A percentile compares a stretch with the other conserved stretches of the same genome.
phyloP scores from a whole-genome alignment of 2,329 filamentous ascomycete genomes.

The Monilinia laxa region DNA sequence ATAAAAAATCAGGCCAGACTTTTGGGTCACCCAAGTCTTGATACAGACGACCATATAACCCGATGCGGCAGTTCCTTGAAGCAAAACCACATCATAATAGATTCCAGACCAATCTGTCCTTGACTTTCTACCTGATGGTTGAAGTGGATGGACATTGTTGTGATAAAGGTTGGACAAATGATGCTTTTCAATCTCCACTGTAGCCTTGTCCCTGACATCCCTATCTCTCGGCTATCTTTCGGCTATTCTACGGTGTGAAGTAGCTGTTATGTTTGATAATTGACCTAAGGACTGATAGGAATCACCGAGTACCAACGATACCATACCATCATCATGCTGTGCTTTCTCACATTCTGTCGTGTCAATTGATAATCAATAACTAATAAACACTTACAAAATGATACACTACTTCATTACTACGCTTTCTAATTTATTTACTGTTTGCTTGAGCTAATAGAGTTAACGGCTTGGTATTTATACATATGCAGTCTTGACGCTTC shows the following conservation, averaged over 20 bases:
- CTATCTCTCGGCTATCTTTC: constrained; percentile 12
- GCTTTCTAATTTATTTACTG: constrained; percentile 2
- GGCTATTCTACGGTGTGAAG: constrained; percentile 10
- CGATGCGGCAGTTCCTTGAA: constrained; percentile 3
- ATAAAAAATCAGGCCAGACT: constrained; percentile 4
- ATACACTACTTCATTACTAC: neutral
- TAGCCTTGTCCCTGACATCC: constrained; percentile 12
- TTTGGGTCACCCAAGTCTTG: neutral
- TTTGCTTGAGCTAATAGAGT: neutral
- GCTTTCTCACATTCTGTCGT: neutral
- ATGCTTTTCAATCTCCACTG: constrained; percentile 1
- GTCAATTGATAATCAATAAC: neutral
- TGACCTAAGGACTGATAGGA: neutral
- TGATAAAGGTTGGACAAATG: constrained; percentile 7
- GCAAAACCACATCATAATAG: constrained; percentile 1
- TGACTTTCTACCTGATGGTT: neutral
- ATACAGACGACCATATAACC: constrained; percentile 6
- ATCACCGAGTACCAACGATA: neutral
- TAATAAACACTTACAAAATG: neutral
- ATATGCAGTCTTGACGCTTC: neutral
- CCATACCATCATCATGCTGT: neutral
- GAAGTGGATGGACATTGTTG: neutral
- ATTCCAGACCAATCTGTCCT: neutral
- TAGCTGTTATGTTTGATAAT: neutral
- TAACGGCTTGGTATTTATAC: constrained; percentile 12